These are phyloP conservation scores for Rhodamnia rubescens DNA, from an alignment of 345 rosid genomes.

Conservation along the genomic window DNA sequence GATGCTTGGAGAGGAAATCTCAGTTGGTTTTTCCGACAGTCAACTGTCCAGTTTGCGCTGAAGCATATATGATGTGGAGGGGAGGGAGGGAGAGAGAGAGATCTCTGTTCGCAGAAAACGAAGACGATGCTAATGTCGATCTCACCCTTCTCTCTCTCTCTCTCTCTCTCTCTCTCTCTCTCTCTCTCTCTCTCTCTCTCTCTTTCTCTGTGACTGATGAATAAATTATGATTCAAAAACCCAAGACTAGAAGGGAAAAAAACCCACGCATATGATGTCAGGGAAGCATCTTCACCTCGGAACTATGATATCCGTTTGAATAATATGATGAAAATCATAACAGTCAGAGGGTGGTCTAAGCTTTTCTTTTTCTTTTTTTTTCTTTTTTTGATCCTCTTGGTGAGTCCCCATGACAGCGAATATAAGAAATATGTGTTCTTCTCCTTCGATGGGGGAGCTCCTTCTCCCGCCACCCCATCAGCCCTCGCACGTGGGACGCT, in stretches of 20 bases:
- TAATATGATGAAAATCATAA: slow-evolving; percentile 11
- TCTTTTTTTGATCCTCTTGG: neutral
- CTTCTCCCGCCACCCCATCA: neutral
- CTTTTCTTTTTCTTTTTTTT: no score
- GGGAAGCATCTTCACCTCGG: neutral
- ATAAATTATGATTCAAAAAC: neutral
- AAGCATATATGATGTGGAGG: neutral
- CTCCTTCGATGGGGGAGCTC: neutral
- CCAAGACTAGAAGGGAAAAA: neutral
- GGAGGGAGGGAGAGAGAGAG: neutral
- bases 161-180: neutral
- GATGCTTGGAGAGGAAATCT: neutral
- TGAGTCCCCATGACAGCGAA: slow-evolving; percentile 49
- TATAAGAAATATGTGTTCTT: slow-evolving; percentile 28
- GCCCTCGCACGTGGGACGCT: slow-evolving; percentile 20
- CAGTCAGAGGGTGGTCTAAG: neutral
- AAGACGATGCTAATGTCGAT: neutral
- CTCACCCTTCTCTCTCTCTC: neutral
- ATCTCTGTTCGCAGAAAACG: neutral
- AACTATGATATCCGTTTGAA: neutral
- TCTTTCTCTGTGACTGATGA: neutral
- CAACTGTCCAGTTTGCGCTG: neutral
- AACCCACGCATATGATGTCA: neutral
- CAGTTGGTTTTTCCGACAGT: neutral
- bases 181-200: neutral